These are phyloP conservation scores for Trichodelitschia bisporula DNA, from an alignment of 495 filamentous ascomycete genomes.

Conservation along the genomic window DNA sequence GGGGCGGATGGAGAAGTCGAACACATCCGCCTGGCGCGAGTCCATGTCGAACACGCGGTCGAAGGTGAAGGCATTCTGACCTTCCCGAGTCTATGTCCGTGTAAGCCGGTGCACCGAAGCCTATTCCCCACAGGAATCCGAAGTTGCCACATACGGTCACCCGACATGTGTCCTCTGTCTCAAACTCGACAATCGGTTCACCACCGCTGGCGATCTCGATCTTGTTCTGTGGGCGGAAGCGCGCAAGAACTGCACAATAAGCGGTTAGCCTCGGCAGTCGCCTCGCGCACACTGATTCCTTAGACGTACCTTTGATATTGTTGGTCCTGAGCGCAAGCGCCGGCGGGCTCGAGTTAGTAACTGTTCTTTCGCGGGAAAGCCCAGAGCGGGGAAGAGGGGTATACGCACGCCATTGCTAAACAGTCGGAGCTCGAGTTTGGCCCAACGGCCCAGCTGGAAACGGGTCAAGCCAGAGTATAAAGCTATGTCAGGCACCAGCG, in stretches of 20 bases:
- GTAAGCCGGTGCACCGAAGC: slow-evolving; percentile 1
- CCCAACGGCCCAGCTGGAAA: too few relatives aligned
- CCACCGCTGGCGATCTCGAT: slow-evolving; percentile 74
- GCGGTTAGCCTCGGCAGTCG: slow-evolving; percentile 3
- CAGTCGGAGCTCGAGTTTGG: too few relatives aligned
- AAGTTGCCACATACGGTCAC: slow-evolving; percentile 38
- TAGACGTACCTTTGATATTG: slow-evolving; percentile 46
- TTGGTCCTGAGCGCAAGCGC: too few relatives aligned
- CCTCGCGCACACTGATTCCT: neutral
- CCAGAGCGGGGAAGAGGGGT: too few relatives aligned
- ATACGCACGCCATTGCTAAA: too few relatives aligned
- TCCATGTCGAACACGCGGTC: slow-evolving; percentile 91
- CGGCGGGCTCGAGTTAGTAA: too few relatives aligned
- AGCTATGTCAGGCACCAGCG: too few relatives aligned
- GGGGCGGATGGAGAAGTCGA: slow-evolving; percentile 85
- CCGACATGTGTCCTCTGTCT: slow-evolving; percentile 68
- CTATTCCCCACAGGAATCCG: too few relatives aligned
- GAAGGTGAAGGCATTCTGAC: slow-evolving; percentile 73
- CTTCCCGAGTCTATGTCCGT: slow-evolving; percentile 50
- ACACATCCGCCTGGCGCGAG: slow-evolving; percentile 70
- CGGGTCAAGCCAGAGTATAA: too few relatives aligned
- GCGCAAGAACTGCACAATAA: slow-evolving; percentile 47
- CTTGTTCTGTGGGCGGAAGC: slow-evolving; percentile 92
- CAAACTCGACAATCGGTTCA: slow-evolving; percentile 71
- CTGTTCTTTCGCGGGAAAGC: too few relatives aligned